Evolutionary conservation across 176 grass and related monocot genomes (phyloP).

Genomic region (Miscanthus lutarioriparius): DNA sequence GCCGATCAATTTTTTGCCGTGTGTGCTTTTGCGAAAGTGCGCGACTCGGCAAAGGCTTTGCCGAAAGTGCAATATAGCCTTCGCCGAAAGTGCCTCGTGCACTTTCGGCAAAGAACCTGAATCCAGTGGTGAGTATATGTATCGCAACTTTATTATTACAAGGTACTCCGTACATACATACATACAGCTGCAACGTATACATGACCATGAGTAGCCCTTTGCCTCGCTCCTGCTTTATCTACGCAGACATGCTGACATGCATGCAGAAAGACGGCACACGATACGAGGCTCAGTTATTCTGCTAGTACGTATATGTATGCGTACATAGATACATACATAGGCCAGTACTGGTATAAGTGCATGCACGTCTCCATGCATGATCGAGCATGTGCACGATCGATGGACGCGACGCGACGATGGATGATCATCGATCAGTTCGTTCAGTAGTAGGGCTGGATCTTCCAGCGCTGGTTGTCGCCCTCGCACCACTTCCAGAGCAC

Average conservation of each 20-base stretch:
- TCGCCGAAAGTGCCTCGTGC: no score
- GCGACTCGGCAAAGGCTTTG: no score
- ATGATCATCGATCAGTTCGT: background rate
- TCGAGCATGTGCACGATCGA: background rate
- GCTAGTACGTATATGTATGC: background rate
- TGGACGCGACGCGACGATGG: background rate
- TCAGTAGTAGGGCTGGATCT: conserved; percentile 38
- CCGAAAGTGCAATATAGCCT: no score
- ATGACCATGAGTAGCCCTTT: background rate
- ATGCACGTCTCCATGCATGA: no score
- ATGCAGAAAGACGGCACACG: background rate
- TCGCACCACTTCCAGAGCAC: conserved; percentile 95
- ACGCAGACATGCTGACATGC: background rate
- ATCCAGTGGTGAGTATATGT: no score
- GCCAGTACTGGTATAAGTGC: no score
- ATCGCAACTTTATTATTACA: background rate
- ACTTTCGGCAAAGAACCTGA: no score
- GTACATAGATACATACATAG: background rate
- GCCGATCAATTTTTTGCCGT: no score
- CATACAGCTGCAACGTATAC: background rate
- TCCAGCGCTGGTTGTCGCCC: conserved; percentile 96
- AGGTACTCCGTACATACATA: background rate
- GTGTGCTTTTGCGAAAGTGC: no score
- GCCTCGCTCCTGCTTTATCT: background rate
- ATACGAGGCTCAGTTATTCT: background rate